A percentile compares a stretch with the other conserved stretches of the same genome.
phyloP scores from a whole-genome alignment of 179 eudicot genomes.

The Amaranthus tricolor region DNA sequence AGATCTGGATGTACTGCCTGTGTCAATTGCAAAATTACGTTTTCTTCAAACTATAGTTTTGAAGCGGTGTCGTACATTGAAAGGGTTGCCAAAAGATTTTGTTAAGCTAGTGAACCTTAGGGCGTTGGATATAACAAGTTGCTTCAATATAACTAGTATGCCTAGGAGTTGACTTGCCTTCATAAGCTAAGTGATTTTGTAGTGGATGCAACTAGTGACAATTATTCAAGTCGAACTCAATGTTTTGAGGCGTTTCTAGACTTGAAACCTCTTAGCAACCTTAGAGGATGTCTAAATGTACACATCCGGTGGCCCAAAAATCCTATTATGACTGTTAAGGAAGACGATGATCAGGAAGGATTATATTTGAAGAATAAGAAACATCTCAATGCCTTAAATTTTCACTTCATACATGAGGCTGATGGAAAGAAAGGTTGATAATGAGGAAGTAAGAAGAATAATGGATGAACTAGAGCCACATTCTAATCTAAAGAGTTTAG shows the following conservation, averaged over 20 bases:
- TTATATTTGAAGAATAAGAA: slow-evolving; percentile 13
- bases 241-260: background rate
- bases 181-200: slow-evolving; percentile 24
- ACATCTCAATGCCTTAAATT: background rate
- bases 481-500: slow-evolving; percentile 13
- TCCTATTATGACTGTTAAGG: background rate
- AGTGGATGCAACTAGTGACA: slow-evolving; percentile 1
- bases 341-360: background rate
- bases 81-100: slow-evolving; percentile 28
- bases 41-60: slow-evolving; percentile 9
- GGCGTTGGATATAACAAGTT: slow-evolving; percentile 17
- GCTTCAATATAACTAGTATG: background rate
- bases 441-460: background rate
- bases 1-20: background rate
- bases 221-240: background rate
- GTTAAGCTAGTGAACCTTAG: slow-evolving; percentile 12
- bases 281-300: background rate
- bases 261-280: background rate
- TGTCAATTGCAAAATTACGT: background rate
- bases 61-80: background rate
- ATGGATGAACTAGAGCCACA: slow-evolving; percentile 24
- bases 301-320: background rate
- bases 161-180: slow-evolving; percentile 28
- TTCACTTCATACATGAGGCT: background rate
- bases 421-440: background rate